These are phyloP conservation scores for Diaporthe vexans DNA, from an alignment of 2,329 filamentous ascomycete genomes.

Conservation along the genomic window DNA sequence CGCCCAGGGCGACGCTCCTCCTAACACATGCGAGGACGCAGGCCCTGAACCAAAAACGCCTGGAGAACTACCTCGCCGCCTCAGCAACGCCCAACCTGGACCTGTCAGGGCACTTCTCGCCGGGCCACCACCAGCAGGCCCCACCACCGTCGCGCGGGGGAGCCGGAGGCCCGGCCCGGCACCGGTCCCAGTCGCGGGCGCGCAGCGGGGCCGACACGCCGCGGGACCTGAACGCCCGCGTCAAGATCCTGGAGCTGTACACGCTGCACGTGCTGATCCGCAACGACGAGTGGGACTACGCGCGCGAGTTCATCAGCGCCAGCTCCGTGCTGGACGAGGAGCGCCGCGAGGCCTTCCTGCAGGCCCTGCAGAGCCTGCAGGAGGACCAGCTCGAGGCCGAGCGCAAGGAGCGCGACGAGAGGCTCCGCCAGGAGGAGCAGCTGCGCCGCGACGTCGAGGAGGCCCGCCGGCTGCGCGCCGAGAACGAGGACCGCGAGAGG, in stretches of 20 bases:
- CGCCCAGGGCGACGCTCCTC: constrained; percentile 83
- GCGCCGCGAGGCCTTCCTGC: constrained; percentile 87
- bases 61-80: constrained; percentile 90
- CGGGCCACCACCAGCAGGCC: constrained; percentile 54
- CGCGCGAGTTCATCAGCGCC: constrained; percentile 88
- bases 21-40: constrained; percentile 92
- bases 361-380: constrained; percentile 85
- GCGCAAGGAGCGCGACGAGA: constrained; percentile 72
- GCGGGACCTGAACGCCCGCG: constrained; percentile 83
- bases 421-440: constrained; percentile 68
- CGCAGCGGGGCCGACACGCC: constrained; percentile 82
- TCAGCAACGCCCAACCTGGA: constrained; percentile 81
- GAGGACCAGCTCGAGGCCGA: constrained; percentile 86
- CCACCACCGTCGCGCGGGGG: constrained; percentile 33
- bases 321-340: constrained; percentile 93
- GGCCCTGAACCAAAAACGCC: constrained; percentile 83
- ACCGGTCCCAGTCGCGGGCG: constrained; percentile 62
- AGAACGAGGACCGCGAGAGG: constrained; percentile 70
- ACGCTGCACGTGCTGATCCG: constrained; percentile 93
- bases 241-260: constrained; percentile 96
- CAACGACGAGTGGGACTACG: constrained; percentile 97
- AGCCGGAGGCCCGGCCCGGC: constrained; percentile 47
- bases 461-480: constrained; percentile 65
- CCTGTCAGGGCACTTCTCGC: constrained; percentile 73
- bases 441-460: constrained; percentile 70